Conservation (phyloP, 306 rosid genomes). For the Prunus mongolica region DNA sequence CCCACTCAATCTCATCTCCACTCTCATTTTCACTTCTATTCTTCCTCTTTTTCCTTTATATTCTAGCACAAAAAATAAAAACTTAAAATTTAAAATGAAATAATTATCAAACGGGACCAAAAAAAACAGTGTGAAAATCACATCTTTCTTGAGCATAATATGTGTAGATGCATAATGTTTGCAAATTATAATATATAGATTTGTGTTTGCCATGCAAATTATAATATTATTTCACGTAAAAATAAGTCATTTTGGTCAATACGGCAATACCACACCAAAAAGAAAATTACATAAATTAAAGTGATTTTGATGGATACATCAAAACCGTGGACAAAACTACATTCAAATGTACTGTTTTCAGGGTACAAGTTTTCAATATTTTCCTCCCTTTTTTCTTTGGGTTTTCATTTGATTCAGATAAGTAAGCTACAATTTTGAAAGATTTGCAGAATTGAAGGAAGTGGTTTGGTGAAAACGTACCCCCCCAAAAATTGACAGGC, state of each 20-base stretch:
- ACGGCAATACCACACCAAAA: neutral
- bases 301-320: neutral
- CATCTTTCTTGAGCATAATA: too few species aligned
- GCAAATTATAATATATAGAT: neutral
- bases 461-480: constrained; percentile 5
- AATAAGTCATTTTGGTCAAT: neutral
- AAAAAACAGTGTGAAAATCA: too few species aligned
- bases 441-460: neutral
- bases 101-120: too few species aligned
- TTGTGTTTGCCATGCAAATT: neutral
- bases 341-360: constrained; percentile 17
- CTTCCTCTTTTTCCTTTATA: too few species aligned
- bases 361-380: constrained; percentile 8
- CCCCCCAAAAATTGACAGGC: neutral
- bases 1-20: too few species aligned
- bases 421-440: neutral
- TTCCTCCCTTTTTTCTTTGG: neutral
- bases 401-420: neutral
- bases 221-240: constrained; percentile 15
- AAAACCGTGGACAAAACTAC: neutral
- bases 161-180: neutral
- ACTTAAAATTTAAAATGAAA: too few species aligned
- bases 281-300: neutral
- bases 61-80: too few species aligned
- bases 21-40: too few species aligned